Evolutionary conservation across 1,139 yeast genomes (phyloP), one percentile per base, ranked within the genome.

Genomic region (Yamadazyma atlantica): DNA sequence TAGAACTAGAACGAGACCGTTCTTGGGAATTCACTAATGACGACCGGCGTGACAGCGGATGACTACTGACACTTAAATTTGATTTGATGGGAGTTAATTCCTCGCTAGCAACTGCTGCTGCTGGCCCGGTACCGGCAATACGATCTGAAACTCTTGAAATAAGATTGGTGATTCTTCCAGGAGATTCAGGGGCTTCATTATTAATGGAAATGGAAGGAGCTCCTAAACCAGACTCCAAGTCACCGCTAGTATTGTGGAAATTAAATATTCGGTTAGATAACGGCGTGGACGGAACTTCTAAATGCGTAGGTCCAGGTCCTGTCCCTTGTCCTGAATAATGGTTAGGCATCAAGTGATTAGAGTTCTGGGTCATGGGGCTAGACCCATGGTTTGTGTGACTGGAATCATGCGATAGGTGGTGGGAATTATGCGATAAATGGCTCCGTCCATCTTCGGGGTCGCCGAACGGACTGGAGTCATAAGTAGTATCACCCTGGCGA

Each of bases 101-200:
- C 10, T 40, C 38, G 18, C 33, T 16, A 9, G 41, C 32, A 4
- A 35, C 35, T 3, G 54, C 50, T 3, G 54, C 50, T 9, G 52
- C 39, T 1, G 54, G 40, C 9, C 63, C 65, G 11, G 60, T 43
- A 4, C 75, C 76, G 1, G 73, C 75, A 35, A 70, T 62, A 47
- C 76, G 64, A 37, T 69, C 72, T 0, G 74, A 65, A 2, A 70
- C 58, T 39, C 71, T 50, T 3, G 69, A 48, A 26, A 70, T 43
- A 3, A 60, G 55, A 38, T 60, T 57, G 4, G 69, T 38, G 21
- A 41, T 40, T 36, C 39, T 44, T 17, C 35, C 48, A 2, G 51
- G 51, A n/a, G 51, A 41, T 2, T 40, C 46, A 4, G 41, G 35
- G 8, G 33, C 14, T 25, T 43, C 47, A 31, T 40, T 36, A 13